phyloP scores from a whole-genome alignment of 352 stramenopile genomes.

The Pythium rishiriense region DNA sequence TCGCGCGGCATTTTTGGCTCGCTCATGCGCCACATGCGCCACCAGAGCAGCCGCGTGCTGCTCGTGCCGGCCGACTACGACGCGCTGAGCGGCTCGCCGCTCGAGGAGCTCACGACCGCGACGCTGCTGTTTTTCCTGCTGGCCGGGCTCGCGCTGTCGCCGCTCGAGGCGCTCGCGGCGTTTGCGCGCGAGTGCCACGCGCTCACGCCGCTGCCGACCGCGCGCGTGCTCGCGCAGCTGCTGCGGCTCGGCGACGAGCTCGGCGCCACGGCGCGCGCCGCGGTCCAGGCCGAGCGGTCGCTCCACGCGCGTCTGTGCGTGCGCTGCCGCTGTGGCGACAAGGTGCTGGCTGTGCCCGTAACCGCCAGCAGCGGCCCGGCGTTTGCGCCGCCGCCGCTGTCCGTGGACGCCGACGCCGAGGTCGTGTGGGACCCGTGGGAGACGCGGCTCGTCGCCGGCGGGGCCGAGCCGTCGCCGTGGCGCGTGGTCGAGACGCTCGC shows the following conservation, averaged over 20 bases:
- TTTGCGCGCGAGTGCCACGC: conserved; percentile 35
- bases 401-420: conserved; percentile 7
- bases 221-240: conserved; percentile 38
- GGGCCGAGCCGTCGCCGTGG: conserved; percentile 32
- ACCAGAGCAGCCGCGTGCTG: conserved; percentile 40
- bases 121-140: conserved; percentile 59
- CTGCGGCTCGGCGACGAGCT: conserved; percentile 19
- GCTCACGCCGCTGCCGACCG: conserved; percentile 37
- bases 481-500: conserved; percentile 30
- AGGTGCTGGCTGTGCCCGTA: conserved; percentile 29
- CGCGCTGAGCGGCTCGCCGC: conserved; percentile 1
- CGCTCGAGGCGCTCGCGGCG: conserved; percentile 31
- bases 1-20: conserved; percentile 39
- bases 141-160: conserved; percentile 25
- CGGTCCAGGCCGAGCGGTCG: conserved; percentile 23
- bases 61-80: conserved; percentile 38
- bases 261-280: not conserved
- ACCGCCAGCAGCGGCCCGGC: no score
- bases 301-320: conserved; percentile 23
- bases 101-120: conserved; percentile 31
- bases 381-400: not conserved
- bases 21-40: conserved; percentile 46
- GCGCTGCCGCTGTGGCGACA: conserved; percentile 48
- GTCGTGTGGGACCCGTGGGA: conserved; percentile 27
- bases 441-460: conserved; percentile 19